Evolutionary conservation across 768 basidiomycete species (phyloP).

Genomic region (Pulveroboletus ravenelii): DNA sequence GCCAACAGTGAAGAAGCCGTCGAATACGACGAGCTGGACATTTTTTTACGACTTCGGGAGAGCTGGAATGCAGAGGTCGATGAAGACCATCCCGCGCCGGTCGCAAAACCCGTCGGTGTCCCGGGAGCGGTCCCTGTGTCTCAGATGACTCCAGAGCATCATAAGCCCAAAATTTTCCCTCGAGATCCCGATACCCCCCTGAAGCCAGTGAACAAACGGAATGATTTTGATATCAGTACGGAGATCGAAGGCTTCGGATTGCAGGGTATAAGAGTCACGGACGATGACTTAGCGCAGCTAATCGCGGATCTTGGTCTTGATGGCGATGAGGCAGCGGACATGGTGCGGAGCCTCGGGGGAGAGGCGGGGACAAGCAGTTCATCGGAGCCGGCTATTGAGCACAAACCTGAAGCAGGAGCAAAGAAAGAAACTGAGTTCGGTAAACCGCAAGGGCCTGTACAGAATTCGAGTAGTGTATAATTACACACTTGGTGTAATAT

Average conservation of each 20-base stretch:
- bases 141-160: constrained; percentile 76
- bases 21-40: constrained; percentile 67
- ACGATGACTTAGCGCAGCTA: constrained; percentile 66
- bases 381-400: constrained; percentile 7
- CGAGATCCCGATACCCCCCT: constrained; percentile 40
- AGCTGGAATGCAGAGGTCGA: constrained; percentile 56
- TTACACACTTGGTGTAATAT: background rate
- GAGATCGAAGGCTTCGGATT: constrained; percentile 68
- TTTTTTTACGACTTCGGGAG: constrained; percentile 70
- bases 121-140: constrained; percentile 72
- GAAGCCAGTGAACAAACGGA: constrained; percentile 54
- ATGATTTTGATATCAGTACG: constrained; percentile 60
- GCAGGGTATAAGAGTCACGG: constrained; percentile 72
- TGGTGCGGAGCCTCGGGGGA: constrained; percentile 59
- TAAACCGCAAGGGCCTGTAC: constrained; percentile 1
- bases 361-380: constrained; percentile 11
- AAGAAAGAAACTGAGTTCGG: background rate
- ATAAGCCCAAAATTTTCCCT: constrained; percentile 55
- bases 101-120: constrained; percentile 65
- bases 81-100: constrained; percentile 52
- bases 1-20: constrained; percentile 76
- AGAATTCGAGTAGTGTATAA: constrained; percentile 1
- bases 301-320: constrained; percentile 73
- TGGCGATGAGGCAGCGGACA: constrained; percentile 70
- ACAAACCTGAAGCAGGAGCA: constrained; percentile 6